Evolutionary conservation across 2,329 filamentous ascomycete species (phyloP), one percentile per base, ranked within the genome.

Genomic region (Diaporthe sp.): DNA sequence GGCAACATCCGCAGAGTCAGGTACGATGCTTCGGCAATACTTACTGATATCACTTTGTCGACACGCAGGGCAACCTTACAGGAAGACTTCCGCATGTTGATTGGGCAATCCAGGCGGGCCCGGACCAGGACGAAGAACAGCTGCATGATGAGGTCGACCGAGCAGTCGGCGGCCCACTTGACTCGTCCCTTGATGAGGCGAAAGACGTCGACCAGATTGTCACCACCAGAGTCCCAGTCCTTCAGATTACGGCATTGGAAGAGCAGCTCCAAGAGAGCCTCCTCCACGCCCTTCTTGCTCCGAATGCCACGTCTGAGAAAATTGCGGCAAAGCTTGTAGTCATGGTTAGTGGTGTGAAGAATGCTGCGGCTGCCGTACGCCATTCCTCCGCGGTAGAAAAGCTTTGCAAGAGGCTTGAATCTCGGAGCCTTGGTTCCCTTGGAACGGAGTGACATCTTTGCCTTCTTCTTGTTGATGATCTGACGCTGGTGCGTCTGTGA

Each of bases 141-240:
- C n/a, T 68, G 64, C 64, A 68, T 68, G 47, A 68, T 28, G 64
- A 68, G 22, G 10, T 68, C 33, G 22, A 54, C 30, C 3, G 64
- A 68, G 22, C 19, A 38, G 28, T 38, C 30, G 22, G 42, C 30
- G 6, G 61, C 61, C 45, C 61, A 67, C 30, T 67, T 33, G 30
- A 67, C 45, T 38, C 61, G 35, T 17, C 30, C 45, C 22, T 67
- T 67, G 42, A 67, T 35, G 45, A 67, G 22, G 61, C 45, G 22
- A 13, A 67, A 52, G 22, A 67, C 61, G 8, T 67, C 30, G 22
- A 38, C 5, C 61, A 67, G 25, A 22, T 67, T 25, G 47, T 67
- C 61, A 8, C 61, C 61, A 7, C 61, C 61, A 38, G 61, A n/a
- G 8, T 52, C 30, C 45, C 61, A 67, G 30, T 52, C 19, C 61